Percentiles rank a stretch among this genome's conserved stretches.
Conservation (phyloP, 2,329 filamentous ascomycete genomes). For the Arthroderma uncinatum region DNA sequence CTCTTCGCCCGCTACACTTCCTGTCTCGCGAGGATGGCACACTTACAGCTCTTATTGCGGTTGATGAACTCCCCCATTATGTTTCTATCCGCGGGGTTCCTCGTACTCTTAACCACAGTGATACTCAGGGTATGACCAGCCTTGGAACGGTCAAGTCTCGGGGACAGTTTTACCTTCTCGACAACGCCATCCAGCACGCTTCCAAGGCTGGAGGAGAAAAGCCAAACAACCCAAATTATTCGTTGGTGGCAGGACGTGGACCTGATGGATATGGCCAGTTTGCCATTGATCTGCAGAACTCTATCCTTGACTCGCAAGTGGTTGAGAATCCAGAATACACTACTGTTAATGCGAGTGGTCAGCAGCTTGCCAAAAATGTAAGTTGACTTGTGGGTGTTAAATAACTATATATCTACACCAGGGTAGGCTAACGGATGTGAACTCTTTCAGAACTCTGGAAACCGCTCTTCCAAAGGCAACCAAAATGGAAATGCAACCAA, state of each 20-base stretch:
- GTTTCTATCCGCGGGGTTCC: slow-evolving; percentile 30
- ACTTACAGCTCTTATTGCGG: slow-evolving; percentile 34
- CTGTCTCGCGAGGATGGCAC: slow-evolving; percentile 32
- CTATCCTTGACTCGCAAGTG: background rate
- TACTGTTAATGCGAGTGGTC: too few species aligned
- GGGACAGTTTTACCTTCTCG: slow-evolving; percentile 27
- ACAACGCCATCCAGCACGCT: slow-evolving; percentile 15
- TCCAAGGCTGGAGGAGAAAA: background rate
- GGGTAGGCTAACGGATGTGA: background rate
- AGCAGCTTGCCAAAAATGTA: background rate
- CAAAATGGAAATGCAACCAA: slow-evolving; percentile 8
- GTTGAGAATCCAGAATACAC: background rate
- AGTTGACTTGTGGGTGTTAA: background rate
- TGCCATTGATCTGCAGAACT: background rate
- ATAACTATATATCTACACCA: background rate
- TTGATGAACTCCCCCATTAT: slow-evolving; percentile 35
- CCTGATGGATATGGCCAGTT: background rate
- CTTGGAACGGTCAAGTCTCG: slow-evolving; percentile 28
- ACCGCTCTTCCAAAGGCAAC: slow-evolving; percentile 6
- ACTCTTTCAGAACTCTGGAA: slow-evolving; percentile 1
- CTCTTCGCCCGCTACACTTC: slow-evolving; percentile 32
- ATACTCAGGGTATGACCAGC: slow-evolving; percentile 36
- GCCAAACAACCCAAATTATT: background rate
- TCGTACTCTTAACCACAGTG: slow-evolving; percentile 25
- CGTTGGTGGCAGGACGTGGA: background rate